Conservation (phyloP, 2,329 filamentous ascomycete species). For the Trichoderma sp. region DNA sequence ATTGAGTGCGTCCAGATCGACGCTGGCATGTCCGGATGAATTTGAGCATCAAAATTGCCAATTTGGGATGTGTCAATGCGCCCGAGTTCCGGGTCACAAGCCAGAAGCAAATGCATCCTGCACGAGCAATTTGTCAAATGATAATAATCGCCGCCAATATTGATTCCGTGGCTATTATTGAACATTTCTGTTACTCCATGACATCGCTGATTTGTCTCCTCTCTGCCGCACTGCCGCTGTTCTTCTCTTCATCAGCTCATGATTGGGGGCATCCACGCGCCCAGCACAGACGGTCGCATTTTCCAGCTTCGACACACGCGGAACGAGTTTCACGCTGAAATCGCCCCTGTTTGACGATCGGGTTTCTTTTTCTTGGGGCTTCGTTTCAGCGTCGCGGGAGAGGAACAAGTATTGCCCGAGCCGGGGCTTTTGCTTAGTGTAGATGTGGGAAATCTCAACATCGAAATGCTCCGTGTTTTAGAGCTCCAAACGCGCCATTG, state of each 20-base stretch:
- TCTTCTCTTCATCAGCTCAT: not conserved
- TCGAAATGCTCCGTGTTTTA: not conserved
- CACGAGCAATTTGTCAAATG: not conserved
- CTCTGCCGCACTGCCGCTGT: not conserved
- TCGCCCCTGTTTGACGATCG: constrained; percentile 12
- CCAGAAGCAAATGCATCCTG: not conserved
- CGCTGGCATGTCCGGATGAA: not conserved
- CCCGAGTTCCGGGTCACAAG: not conserved
- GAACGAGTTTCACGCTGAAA: constrained; percentile 7
- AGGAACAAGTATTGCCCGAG: constrained; percentile 7
- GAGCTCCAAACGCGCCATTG: constrained; percentile 5
- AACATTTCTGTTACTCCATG: not conserved
- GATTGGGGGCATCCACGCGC: not conserved
- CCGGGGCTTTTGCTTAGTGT: not conserved
- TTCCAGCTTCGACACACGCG: not conserved
- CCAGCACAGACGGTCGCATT: not conserved
- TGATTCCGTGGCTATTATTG: not conserved
- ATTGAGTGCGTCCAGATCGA: not conserved
- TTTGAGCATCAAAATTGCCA: not conserved
- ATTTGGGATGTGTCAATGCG: constrained; percentile 7
- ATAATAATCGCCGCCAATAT: not conserved
- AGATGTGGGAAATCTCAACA: not conserved
- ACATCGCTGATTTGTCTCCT: not conserved
- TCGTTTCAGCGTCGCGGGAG: not conserved
- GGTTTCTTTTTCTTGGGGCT: not conserved